These are phyloP conservation scores for Blepharisma japonicum DNA, from an alignment of 73 alveolate genomes.

Conservation along the genomic window DNA sequence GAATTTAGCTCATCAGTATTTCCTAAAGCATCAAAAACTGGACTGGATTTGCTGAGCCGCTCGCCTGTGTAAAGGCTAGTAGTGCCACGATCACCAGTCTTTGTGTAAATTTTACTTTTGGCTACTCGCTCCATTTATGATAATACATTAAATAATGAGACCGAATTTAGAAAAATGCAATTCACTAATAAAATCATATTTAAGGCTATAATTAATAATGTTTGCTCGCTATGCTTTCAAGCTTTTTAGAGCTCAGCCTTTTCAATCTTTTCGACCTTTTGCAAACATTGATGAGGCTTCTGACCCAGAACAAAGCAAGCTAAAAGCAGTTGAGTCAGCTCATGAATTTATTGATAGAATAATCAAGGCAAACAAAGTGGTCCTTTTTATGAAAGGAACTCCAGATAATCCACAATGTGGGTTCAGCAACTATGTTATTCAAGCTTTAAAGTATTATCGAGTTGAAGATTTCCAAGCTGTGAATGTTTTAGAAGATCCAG, in stretches of 20 bases:
- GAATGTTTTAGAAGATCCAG: constrained; percentile 52
- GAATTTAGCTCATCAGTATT: constrained; percentile 65
- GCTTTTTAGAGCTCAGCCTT: too few species aligned
- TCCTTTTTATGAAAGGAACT: constrained; percentile 84
- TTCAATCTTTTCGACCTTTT: too few species aligned
- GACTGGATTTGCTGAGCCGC: constrained; percentile 38
- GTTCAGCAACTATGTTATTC: constrained; percentile 69
- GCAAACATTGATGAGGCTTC: too few species aligned
- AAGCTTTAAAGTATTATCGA: constrained; percentile 34
- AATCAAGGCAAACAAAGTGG: constrained; percentile 54
- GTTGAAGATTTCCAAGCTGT: constrained; percentile 36
- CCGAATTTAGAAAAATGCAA: too few species aligned
- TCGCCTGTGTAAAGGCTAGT: constrained; percentile 65
- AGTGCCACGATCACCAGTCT: constrained; percentile 68
- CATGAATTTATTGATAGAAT: neutral
- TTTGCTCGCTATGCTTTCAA: too few species aligned
- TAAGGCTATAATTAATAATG: too few species aligned
- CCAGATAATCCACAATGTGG: constrained; percentile 85
- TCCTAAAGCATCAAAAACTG: constrained; percentile 55
- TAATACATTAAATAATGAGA: too few species aligned
- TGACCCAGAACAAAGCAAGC: too few species aligned
- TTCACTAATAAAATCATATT: too few species aligned
- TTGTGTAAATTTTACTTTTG: constrained; percentile 40
- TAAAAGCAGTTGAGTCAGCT: too few species aligned
- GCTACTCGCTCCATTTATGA: too few species aligned